Evolutionary conservation across 2,329 filamentous ascomycete genomes (phyloP), one percentile per base, ranked within the genome.

Genomic region (Xylaria multiplex): DNA sequence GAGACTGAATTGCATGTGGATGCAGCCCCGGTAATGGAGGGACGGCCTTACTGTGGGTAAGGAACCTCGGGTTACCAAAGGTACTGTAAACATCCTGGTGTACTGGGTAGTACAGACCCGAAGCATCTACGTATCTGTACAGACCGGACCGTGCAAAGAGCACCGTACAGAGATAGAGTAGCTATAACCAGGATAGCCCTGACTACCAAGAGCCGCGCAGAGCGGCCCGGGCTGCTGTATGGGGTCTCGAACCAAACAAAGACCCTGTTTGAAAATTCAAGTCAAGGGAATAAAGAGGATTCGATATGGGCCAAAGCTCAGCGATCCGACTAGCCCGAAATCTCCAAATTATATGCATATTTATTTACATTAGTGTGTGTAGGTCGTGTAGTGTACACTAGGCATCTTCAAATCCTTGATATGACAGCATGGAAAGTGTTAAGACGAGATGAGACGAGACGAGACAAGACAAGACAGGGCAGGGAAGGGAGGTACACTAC

Each of bases 1-100:
- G 56, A 56, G 62, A 27, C 27, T n/a, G 30, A 58, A 49, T 53
- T 37, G 52, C 63, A 42, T 45, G 58, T 50, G 52, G 52, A 61
- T 61, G 45, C 27, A 27, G 27, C 5, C 27, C 27, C 27, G 27
- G 27, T 27, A 27, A 27, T 27, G 27, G 27, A 27, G 27, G 27
- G 27, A 27, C 27, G 27, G 27, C 27, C 5, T 27, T 27, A 27
- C 27, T 27, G 27, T 27, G 5, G 27, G 27, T 27, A 27, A 27
- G 5, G 27, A 27, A 27, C 27, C 27, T 27, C 27, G 27, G 27
- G 27, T 27, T 27, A 27, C 27, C 27, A 27, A 46, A 32, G 40
- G 37, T 52, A 46, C 52, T 13, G 46, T 30, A 14, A 16, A 14
- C 6, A 50, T 16, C 13, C 24, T 6, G n/a, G 9, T 30, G 4